Percentiles rank a stretch among this genome's conserved stretches.
Evolutionary conservation across 495 filamentous ascomycete species (phyloP).

Genomic region (Lasiosphaeriaceae sp.): DNA sequence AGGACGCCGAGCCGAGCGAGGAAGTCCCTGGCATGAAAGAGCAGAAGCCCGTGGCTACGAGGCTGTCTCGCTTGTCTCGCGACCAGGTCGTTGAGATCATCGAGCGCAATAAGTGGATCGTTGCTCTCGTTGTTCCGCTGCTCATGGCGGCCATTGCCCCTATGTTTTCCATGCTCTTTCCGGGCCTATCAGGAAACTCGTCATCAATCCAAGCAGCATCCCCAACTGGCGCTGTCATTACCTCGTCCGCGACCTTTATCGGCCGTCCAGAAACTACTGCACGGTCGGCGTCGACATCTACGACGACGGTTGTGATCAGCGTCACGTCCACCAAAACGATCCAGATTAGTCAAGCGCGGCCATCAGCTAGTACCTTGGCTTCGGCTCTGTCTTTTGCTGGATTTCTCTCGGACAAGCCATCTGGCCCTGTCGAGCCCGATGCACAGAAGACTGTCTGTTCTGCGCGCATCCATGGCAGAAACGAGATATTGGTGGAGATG

Average conservation of each 20-base stretch:
- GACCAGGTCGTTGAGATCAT: neutral
- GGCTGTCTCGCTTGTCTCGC: neutral
- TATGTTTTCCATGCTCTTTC: conserved; percentile 3
- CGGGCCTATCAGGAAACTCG: neutral
- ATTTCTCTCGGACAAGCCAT: conserved; percentile 36
- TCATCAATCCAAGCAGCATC: neutral
- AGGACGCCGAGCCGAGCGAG: conserved; percentile 7
- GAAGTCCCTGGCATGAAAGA: neutral
- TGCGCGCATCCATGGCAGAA: conserved; percentile 30
- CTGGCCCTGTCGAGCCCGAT: conserved; percentile 20
- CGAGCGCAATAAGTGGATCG: conserved; percentile 8
- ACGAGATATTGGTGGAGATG: conserved; percentile 38
- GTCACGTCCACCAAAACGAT: conserved; percentile 35
- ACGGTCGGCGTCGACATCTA: conserved; percentile 27
- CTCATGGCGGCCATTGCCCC: conserved; percentile 11
- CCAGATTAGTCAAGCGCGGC: conserved; percentile 29
- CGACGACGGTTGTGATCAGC: conserved; percentile 32
- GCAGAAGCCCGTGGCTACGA: neutral
- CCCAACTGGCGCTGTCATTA: conserved; percentile 16
- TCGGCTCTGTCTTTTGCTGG: conserved; percentile 33
- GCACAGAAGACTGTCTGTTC: conserved; percentile 33
- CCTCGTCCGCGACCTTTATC: neutral
- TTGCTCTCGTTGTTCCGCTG: conserved; percentile 13
- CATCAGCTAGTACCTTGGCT: conserved; percentile 38
- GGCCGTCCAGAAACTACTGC: conserved; percentile 6